A percentile compares a stretch with the other conserved stretches of the same genome.
These are phyloP conservation scores for Suillus lakei DNA, from an alignment of 768 basidiomycete genomes.

Conservation along the genomic window DNA sequence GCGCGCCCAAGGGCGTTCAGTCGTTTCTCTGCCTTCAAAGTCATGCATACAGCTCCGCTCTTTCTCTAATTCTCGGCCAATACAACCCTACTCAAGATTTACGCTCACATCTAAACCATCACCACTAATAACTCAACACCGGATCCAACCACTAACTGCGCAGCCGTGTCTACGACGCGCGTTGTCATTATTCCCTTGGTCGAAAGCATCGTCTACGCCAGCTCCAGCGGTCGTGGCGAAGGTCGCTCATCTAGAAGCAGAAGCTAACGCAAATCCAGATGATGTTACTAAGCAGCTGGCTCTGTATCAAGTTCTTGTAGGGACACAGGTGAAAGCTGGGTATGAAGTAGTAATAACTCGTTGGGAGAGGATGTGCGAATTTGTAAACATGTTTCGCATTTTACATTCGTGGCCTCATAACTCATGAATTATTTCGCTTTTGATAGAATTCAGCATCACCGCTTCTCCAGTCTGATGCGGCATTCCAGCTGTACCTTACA, in stretches of 20 bases:
- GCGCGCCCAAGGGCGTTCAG: slow-evolving; percentile 28
- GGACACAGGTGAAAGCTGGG: slow-evolving; percentile 67
- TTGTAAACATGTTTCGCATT: slow-evolving; percentile 53
- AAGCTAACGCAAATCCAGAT: slow-evolving; percentile 74
- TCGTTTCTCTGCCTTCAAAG: slow-evolving; percentile 11
- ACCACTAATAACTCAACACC: slow-evolving; percentile 32
- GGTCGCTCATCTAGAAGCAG: slow-evolving; percentile 76
- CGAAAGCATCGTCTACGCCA: slow-evolving; percentile 50
- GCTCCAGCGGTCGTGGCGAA: slow-evolving; percentile 69
- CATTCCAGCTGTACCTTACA: slow-evolving; percentile 78
- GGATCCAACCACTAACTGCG: slow-evolving; percentile 46
- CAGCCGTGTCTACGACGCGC: slow-evolving; percentile 25
- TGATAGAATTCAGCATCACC: slow-evolving; percentile 70
- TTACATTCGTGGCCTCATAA: slow-evolving; percentile 2
- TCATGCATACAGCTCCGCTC: slow-evolving; percentile 16
- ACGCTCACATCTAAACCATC: slow-evolving; percentile 9
- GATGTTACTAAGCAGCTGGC: slow-evolving; percentile 73
- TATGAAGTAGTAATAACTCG: slow-evolving; percentile 75
- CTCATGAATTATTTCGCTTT: slow-evolving; percentile 6
- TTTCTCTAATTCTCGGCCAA: slow-evolving; percentile 20
- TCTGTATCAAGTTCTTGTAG: slow-evolving; percentile 67
- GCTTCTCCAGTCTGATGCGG: slow-evolving; percentile 67
- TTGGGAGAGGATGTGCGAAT: slow-evolving; percentile 86
- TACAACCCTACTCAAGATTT: slow-evolving; percentile 19
- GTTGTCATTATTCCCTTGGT: slow-evolving; percentile 37